phyloP scores from a whole-genome alignment of 1,284 basidiomycete species.

The Phylloboletellus chloephorus region DNA sequence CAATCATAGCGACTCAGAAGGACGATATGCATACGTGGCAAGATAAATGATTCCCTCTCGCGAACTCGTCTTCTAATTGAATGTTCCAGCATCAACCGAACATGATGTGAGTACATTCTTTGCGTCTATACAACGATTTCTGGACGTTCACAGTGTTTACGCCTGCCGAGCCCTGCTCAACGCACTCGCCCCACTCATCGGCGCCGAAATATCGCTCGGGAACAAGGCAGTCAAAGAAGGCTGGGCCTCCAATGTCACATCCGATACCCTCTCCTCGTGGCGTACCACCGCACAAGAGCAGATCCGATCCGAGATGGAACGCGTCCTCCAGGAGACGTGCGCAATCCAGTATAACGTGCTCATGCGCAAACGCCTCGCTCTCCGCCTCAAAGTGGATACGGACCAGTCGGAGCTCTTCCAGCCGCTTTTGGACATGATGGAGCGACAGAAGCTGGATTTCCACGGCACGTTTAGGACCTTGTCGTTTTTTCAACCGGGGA shows the following conservation, averaged over 20 bases:
- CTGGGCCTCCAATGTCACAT: constrained; percentile 56
- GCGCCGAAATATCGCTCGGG: constrained; percentile 60
- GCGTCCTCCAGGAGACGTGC: constrained; percentile 49
- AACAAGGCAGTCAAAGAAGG: constrained; percentile 50
- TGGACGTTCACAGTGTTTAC: constrained; percentile 49
- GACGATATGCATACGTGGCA: constrained; percentile 84
- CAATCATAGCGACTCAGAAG: constrained; percentile 86
- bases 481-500: constrained; percentile 55
- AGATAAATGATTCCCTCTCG: constrained; percentile 11
- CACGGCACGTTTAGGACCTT: constrained; percentile 75
- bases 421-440: constrained; percentile 67
- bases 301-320: constrained; percentile 55
- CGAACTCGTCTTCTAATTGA: constrained; percentile 7
- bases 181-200: constrained; percentile 76
- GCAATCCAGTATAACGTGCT: constrained; percentile 56
- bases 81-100: constrained; percentile 44
- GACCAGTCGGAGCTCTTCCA: constrained; percentile 60
- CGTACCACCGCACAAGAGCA: constrained; percentile 48
- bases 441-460: constrained; percentile 73
- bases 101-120: constrained; percentile 44
- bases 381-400: constrained; percentile 46
- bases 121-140: background rate
- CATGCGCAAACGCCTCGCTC: constrained; percentile 76
- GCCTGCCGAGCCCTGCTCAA: constrained; percentile 73
- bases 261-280: constrained; percentile 62